Evolutionary conservation across 2,329 filamentous ascomycete species (phyloP), one percentile per base, ranked within the genome.

Genomic region (Alternaria angustiovoidea): DNA sequence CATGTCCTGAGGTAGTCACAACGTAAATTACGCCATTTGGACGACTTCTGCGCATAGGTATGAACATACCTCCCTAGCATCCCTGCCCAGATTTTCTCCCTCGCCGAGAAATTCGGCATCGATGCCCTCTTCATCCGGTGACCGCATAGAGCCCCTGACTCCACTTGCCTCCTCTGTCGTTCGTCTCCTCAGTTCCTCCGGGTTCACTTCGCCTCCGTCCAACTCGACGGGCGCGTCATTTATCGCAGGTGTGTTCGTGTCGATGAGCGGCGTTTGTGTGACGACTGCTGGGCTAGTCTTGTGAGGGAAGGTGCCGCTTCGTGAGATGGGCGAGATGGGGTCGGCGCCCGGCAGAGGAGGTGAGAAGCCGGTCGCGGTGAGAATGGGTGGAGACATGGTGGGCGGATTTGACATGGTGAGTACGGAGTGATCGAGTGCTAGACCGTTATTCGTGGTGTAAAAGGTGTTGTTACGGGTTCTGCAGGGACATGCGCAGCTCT

Each of bases 141-240:
- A 67, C 51, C 66, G 69, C 7, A 30, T 47, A 7, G 20, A 43
- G 20, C 28, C 48, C 20, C 24, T n/a, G 18, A 46, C 56, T n/a
- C n/a, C 34, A 12, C 34, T 49, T 16, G 26, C n/a, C 7, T 60
- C 62, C 2, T 53, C 47, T 36, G 57, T 64, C 58, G 62, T 67
- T 59, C 70, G 55, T 56, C 69, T 59, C 51, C 62, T 63, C n/a
- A 67, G 20, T 46, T 74, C 72, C 41, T 72, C 71, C 3, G 67
- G 59, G 32, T 59, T 71, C 11, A 68, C 63, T 1, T 71, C 63
- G 4, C 65, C 58, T 32, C 77, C 75, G 53, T 83, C 81, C 5
- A 84, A 64, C 66, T 84, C 82, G 5, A 82, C 75, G 0, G 81
- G 81, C 44, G 74, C 71, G 11, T 69, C 65, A 62, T 84, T 83